These are phyloP conservation scores for Globisporangium echinulatum DNA, from an alignment of 352 stramenopile genomes.

Conservation along the genomic window DNA sequence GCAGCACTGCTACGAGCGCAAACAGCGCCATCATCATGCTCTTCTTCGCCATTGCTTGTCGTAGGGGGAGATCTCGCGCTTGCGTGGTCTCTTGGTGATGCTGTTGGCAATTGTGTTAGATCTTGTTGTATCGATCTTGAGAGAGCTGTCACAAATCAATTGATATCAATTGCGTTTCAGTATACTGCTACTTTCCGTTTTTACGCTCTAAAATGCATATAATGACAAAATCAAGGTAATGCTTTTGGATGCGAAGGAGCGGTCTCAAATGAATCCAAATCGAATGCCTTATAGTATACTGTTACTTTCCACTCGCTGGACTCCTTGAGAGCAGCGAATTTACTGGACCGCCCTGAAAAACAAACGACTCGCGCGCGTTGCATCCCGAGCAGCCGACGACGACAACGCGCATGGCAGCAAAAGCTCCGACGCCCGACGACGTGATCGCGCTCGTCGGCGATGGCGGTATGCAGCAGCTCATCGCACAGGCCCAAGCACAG, in stretches of 20 bases:
- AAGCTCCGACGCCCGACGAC: slow-evolving; percentile 44
- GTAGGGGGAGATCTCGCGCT: not conserved
- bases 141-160: not conserved
- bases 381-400: not conserved
- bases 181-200: not conserved
- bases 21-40: slow-evolving; percentile 25
- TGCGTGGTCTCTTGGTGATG: slow-evolving; percentile 4
- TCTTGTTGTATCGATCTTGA: not conserved
- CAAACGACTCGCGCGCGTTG: not conserved
- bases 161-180: too few relatives aligned
- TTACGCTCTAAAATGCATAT: not conserved
- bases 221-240: not conserved
- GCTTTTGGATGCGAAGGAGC: slow-evolving; percentile 2
- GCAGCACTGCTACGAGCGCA: slow-evolving; percentile 24
- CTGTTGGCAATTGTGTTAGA: not conserved
- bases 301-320: too few relatives aligned
- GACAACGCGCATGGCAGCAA: slow-evolving; percentile 17
- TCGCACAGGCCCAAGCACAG: slow-evolving; percentile 48
- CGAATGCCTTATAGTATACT: too few relatives aligned
- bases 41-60: slow-evolving; percentile 12
- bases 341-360: slow-evolving; percentile 39
- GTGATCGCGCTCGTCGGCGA: slow-evolving; percentile 49
- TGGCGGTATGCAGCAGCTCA: slow-evolving; percentile 43
- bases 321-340: not conserved
- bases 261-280: not conserved